Conservation (phyloP, 805 yeast species). For the Dipodascus geniculatus region DNA sequence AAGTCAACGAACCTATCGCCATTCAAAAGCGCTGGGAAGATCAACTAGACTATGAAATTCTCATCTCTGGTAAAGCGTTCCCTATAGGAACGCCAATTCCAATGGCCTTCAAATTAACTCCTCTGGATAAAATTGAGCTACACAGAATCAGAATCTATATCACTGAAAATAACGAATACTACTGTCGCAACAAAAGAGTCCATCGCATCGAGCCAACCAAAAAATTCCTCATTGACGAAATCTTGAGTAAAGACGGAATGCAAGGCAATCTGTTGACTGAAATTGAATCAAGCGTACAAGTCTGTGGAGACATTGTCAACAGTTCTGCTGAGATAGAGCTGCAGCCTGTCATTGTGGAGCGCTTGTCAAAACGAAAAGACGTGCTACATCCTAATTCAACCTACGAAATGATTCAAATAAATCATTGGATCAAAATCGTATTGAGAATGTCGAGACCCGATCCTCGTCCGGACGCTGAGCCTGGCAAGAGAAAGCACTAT, state of each 20-base stretch:
- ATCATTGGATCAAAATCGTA: slow-evolving; percentile 92
- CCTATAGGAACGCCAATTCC: slow-evolving; percentile 78
- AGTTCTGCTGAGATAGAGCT: slow-evolving; percentile 45
- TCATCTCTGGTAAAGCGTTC: slow-evolving; percentile 80
- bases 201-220: slow-evolving; percentile 87
- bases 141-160: slow-evolving; percentile 79
- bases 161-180: slow-evolving; percentile 86
- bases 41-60: slow-evolving; percentile 77
- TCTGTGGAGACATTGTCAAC: slow-evolving; percentile 9
- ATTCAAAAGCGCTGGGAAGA: slow-evolving; percentile 91
- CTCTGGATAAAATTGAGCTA: slow-evolving; percentile 74
- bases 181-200: slow-evolving; percentile 71
- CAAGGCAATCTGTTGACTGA: slow-evolving; percentile 19
- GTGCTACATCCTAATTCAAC: slow-evolving; percentile 73
- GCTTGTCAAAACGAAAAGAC: slow-evolving; percentile 40
- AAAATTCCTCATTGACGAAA: slow-evolving; percentile 71
- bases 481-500: slow-evolving; percentile 66
- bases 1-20: slow-evolving; percentile 87
- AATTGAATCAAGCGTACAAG: slow-evolving; percentile 15
- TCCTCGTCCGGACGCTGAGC: slow-evolving; percentile 25
- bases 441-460: slow-evolving; percentile 64
- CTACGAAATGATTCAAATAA: slow-evolving; percentile 66
- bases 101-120: slow-evolving; percentile 69
- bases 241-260: slow-evolving; percentile 26
- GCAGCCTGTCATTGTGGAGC: slow-evolving; percentile 73